Evolutionary conservation across 208 protist genomes (phyloP), one percentile per base, ranked within the genome.

Genomic region (Angomonas desouzai): DNA sequence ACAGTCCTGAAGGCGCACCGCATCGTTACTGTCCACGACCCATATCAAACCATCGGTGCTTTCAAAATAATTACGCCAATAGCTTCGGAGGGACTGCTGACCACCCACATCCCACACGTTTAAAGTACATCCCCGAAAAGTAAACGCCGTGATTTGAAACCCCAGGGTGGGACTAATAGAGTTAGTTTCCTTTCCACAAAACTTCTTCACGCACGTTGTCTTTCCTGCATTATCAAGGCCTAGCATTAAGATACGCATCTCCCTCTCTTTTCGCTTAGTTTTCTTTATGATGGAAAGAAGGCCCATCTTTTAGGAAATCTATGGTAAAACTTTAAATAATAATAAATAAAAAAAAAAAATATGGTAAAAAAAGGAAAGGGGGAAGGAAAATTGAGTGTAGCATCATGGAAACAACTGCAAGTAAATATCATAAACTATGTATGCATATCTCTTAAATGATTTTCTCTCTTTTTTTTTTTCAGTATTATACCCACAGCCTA

Each of bases 91-190:
- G 11, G 97, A 97, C 66, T 98, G 95, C 85, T 99, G 99, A n/a
- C 99, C 99, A 25, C 99, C 99, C 22, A 99, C 95, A 83, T 99
- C 99, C 98, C 98, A 99, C 34, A 99, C 87, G 68, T 99, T 99
- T 28, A 99, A 70, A 55, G 94, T 98, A 86, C 96, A 99, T 10
- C 89, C 93, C 18, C 92, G 55, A 64, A 98, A 97, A 55, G 97
- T 92, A 29, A 99, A 83, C 9, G 98, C 98, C 29, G 98, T 96
- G 63, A 99, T 99, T 73, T 99, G 99, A 74, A 99, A 99, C 10
- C 99, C 99, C 0, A 99, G 68, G 3, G 99, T 99, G 0, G 99
- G 98, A 48, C 87, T 94, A 63, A 99, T 98, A 4, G 77, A 89
- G 65, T 92, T 93, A 11, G 98, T 99, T 68, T 98, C 95, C 70